Base-by-base conservation (phyloP, 225 moss, liverwort and hornwort species). In the Climacium dendroides region DNA sequence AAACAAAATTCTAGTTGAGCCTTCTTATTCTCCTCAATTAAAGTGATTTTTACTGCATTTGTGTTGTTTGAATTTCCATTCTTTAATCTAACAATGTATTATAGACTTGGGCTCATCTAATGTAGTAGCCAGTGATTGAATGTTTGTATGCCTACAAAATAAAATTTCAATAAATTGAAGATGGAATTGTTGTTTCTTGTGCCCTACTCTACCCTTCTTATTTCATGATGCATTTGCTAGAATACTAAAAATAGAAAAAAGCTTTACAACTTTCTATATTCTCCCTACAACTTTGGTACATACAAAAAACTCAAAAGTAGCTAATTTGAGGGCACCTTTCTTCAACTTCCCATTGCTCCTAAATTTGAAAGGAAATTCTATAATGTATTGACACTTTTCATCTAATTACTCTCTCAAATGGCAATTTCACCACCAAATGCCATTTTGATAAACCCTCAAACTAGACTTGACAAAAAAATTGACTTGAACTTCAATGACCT, bases 91-190 rank as follows among this genome's bases (percentile, higher is more conserved):
- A 43, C 6, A 3, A 15, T 16, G 4, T 26, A 71, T 25, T 9
- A 20, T 71, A 28, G 28, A 43, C 9, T 28, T 71, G 6, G 43
- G 5, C 15, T 17, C 28, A 71, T 43, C 16, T 2, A 43, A 71
- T 71, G 43, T 9, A 26, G 5, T 7, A 24, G 3, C n/a, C 16
- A 43, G 16, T 26, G 5, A 43, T 43, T 0, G 0, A 1, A 26
- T 71, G 26, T 17, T 43, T 28, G 6, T 28, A 17, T 24, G 28
- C 17, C 10, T 28, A 28, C 2, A 0, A 16, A 17, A 6, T 72
- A 2, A 7, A 69, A 69, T 72, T 43, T 28, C 6, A 43, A 4
- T 5, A 72, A 72, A 10, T 28, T 72, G 5, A 10, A 41, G 28
- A 45, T 45, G 16, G 17, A 71, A 24, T 39, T 69, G 25, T 71